Evolutionary conservation across 495 filamentous ascomycete species (phyloP), one percentile per base, ranked within the genome.

Genomic region (Penicillium daleae): DNA sequence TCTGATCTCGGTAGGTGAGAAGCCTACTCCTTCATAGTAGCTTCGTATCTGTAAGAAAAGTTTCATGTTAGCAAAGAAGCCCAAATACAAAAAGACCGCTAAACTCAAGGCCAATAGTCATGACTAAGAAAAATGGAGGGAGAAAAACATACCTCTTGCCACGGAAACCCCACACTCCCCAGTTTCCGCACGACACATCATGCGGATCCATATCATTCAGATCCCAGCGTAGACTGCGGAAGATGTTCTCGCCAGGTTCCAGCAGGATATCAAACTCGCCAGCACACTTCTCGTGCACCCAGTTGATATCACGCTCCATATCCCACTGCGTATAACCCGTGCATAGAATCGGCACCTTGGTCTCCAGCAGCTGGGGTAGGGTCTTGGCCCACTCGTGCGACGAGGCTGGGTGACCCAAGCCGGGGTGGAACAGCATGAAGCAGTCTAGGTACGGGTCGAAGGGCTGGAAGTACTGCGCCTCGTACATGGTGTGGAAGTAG

Each of bases 361-460:
- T 99, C 79, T 96, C 91, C 22, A 99, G 80, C 22, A 99, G 81
- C 67, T 90, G 82, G 1, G 94, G 94, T 9, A 99, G 75, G 10
- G 95, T 97, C 62, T 91, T 90, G 61, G 87, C 85, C 95, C 95
- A 99, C 76, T 98, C 94, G 69, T 94, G 90, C 19, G 89, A 90
- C 74, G 88, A 92, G 21, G 92, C 91, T 6, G 96, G 93, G 74
- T 99, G 96, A 22, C 95, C 95, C 22, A 99, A 80, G 7, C 95
- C 95, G 3, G 95, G 95, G 74, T 99, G 95, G 81, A 97, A 99
- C 55, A 96, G 83, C 69, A 99, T 86, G 67, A 99, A 93, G 71
- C 88, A 91, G 78, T 99, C 95, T 66, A 99, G 94, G 74, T 99
- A 99, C 1, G 95, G 95, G 74, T 99, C 95, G 76, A 91, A 97